Conservation (phyloP, 768 basidiomycete genomes). For the Mycena galopus region DNA sequence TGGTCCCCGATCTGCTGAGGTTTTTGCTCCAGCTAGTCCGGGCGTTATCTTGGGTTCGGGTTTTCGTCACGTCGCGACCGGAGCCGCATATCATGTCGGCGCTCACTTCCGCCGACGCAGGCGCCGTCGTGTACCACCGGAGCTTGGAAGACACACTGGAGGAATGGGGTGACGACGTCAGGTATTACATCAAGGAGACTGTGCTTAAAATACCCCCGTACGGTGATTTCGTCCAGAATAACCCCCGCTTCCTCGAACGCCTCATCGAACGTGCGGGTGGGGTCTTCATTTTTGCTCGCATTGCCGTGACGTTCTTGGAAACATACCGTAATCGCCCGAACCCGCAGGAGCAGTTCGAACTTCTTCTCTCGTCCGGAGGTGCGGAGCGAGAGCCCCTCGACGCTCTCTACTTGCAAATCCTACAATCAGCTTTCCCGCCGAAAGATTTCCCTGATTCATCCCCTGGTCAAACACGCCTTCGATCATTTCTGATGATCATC, state of each 20-base stretch:
- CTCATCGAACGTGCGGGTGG: constrained; percentile 3
- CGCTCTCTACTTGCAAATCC: constrained; percentile 10
- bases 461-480: neutral
- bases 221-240: neutral
- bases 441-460: neutral
- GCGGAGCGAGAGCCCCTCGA: constrained; percentile 3
- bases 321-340: neutral
- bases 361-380: constrained; percentile 14
- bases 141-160: neutral
- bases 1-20: neutral
- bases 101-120: neutral
- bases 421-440: constrained; percentile 8
- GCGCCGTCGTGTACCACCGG: neutral
- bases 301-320: constrained; percentile 8
- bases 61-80: constrained; percentile 11
- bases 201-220: neutral
- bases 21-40: constrained; percentile 1
- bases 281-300: constrained; percentile 8
- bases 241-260: neutral
- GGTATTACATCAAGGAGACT: constrained; percentile 2
- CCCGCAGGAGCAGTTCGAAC: constrained; percentile 11
- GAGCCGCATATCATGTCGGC: constrained; percentile 6
- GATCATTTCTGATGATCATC: neutral
- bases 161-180: neutral
- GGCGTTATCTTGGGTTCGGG: neutral